phyloP scores from a whole-genome alignment of 306 rosid genomes.

The Cucurbita ficifolia region DNA sequence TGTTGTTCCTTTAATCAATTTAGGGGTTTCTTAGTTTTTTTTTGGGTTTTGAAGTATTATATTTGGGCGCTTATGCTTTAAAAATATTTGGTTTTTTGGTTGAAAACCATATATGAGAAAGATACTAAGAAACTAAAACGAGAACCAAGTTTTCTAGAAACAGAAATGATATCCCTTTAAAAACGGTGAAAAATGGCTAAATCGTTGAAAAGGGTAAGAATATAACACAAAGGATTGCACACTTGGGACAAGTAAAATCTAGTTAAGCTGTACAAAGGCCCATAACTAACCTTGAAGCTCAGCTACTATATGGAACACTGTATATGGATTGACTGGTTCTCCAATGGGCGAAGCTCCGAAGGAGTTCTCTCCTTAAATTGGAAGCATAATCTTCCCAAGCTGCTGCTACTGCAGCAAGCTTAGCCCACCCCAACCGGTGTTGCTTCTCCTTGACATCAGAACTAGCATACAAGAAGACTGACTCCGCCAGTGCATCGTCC shows the following conservation, averaged over 20 bases:
- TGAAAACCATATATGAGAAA: no score
- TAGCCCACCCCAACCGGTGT: conserved; percentile 29
- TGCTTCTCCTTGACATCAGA: conserved; percentile 6
- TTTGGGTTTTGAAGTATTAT: no score
- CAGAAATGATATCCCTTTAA: no score
- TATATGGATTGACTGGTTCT: conserved; percentile 45
- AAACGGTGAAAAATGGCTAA: no score
- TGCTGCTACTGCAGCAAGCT: conserved; percentile 23
- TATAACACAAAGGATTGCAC: no score
- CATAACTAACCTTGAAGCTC: not conserved
- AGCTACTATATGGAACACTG: conserved; percentile 16
- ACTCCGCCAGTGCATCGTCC: conserved; percentile 26
- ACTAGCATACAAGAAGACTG: conserved; percentile 18
- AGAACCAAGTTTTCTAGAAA: no score
- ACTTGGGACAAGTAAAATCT: not conserved
- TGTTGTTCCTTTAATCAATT: no score
- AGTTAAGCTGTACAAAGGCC: not conserved
- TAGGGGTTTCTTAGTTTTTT: no score
- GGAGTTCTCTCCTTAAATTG: conserved; percentile 26
- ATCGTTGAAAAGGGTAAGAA: no score
- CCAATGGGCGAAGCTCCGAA: conserved; percentile 43
- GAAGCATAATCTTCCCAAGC: conserved; percentile 42
- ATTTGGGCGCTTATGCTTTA: no score
- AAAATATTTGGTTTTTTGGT: no score
- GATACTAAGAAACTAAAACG: no score